Base-by-base conservation (phyloP, 371 early-diverging fungal genomes). In the Mucor saturninus region DNA sequence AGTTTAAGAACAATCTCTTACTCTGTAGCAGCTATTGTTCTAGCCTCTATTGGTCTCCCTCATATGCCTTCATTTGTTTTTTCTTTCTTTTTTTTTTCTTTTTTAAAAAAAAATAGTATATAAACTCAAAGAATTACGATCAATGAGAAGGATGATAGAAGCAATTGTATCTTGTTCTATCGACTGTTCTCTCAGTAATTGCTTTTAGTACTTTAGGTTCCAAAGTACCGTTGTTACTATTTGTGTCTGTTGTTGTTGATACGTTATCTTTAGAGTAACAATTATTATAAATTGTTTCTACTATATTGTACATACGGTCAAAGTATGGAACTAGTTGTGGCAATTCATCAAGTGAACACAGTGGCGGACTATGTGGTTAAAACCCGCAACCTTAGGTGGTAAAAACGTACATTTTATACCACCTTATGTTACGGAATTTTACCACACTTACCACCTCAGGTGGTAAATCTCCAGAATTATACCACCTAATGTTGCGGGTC, bases 291-390 rank as follows among this genome's bases (percentile, higher is more conserved):
- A 57, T 67, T 50, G 54, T 50, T 59, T 61, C 59, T 53, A 56
- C n/a, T 29, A 53, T 57, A 54, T 62, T 67, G 46, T 62, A 61
- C 29, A 61, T 54, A 45, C 61, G 45, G 54, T 61, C 61, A 38
- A 61, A 46, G 54, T 61, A 61, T 4, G 54, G 61, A 53, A 53
- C 54, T 8, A 61, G 39, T 30, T 54, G 54, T 1, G 54, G 61
- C 35, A 54, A 35, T 54, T 61, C 61, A 61, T 61, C 61, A 53
- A 61, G 53, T 43, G 61, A 52, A 7, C n/a, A n/a, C n/a, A n/a
- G n/a, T n/a, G n/a, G n/a, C n/a, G n/a, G n/a, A n/a, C n/a, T n/a
- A n/a, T n/a, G n/a, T n/a, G n/a, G n/a, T n/a, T n/a, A n/a, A n/a
- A n/a, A n/a, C n/a, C n/a, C n/a, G n/a, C n/a, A n/a, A n/a, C n/a